These are phyloP conservation scores for Oropetium thomaeum DNA, from an alignment of 176 grass and related monocot species.

Conservation along the genomic window DNA sequence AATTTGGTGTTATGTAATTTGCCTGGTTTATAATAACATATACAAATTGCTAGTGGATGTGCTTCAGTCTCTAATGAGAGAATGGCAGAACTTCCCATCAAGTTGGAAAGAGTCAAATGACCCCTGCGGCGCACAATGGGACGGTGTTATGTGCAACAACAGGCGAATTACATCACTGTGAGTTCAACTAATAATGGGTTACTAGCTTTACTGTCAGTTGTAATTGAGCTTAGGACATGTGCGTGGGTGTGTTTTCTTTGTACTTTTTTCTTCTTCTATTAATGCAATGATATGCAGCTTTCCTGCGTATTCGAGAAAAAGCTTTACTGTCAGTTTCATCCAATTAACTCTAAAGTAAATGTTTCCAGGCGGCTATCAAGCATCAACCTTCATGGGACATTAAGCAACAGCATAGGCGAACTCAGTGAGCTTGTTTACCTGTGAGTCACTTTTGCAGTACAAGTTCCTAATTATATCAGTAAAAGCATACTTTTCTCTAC, in stretches of 20 bases:
- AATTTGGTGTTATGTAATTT: neutral
- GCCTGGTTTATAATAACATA: neutral
- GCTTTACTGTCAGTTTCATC: neutral
- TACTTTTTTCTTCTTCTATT: too few species aligned
- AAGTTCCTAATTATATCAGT: conserved; percentile 16
- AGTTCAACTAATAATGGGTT: conserved; percentile 20
- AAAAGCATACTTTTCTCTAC: neutral
- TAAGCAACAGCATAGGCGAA: conserved; percentile 33
- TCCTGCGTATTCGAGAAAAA: too few species aligned
- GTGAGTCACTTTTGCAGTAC: conserved; percentile 23
- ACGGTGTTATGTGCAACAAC: conserved; percentile 33
- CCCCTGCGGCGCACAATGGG: conserved; percentile 42
- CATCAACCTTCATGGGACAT: conserved; percentile 41
- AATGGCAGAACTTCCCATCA: conserved; percentile 46
- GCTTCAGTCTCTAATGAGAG: conserved; percentile 36
- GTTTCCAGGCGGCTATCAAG: conserved; percentile 47
- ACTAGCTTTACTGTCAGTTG: neutral
- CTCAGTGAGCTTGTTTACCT: conserved; percentile 43
- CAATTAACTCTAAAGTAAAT: conserved; percentile 10
- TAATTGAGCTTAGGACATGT: too few species aligned
- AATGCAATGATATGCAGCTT: too few species aligned
- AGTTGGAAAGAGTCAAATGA: conserved; percentile 41
- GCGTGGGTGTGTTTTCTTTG: too few species aligned
- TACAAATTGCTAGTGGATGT: conserved; percentile 37
- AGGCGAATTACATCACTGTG: conserved; percentile 36